phyloP scores from a whole-genome alignment of 1,284 basidiomycete genomes.

The Cutaneotrichosporon sp. region DNA sequence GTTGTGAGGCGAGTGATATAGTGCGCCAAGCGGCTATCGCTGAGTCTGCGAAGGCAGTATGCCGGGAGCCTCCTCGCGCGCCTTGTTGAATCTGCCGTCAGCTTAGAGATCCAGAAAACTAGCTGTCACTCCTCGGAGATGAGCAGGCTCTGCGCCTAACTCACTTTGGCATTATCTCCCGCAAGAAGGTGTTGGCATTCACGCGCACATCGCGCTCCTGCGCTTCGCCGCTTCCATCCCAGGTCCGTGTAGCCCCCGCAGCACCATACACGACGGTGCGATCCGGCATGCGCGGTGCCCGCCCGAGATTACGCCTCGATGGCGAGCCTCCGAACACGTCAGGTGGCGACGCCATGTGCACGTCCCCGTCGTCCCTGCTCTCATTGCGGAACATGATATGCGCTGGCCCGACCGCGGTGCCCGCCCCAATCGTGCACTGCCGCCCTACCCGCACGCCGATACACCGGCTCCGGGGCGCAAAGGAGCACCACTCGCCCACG shows the following conservation, averaged over 20 bases:
- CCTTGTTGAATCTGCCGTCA: constrained; percentile 5
- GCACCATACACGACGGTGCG: constrained; percentile 80
- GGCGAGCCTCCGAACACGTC: too few relatives aligned
- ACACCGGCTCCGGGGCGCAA: constrained; percentile 3
- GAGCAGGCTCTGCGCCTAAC: too few relatives aligned
- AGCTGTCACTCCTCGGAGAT: too few relatives aligned
- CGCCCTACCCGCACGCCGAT: constrained; percentile 12
- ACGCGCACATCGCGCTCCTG: constrained; percentile 74
- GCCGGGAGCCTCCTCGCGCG: constrained; percentile 4
- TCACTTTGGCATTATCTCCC: constrained; percentile 81
- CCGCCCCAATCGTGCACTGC: constrained; percentile 7
- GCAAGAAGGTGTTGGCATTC: constrained; percentile 85
- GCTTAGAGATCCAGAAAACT: too few relatives aligned
- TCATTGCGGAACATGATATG: not conserved
- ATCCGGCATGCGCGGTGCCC: constrained; percentile 57
- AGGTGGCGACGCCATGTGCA: too few relatives aligned
- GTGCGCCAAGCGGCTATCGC: too few relatives aligned
- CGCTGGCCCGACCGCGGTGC: not conserved
- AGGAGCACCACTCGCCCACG: constrained; percentile 13
- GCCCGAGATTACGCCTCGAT: not conserved
- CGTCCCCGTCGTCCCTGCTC: too few relatives aligned
- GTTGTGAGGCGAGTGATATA: too few relatives aligned
- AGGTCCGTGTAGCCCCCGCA: constrained; percentile 63
- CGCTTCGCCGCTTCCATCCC: constrained; percentile 78
- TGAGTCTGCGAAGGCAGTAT: too few relatives aligned